Evolutionary conservation across 148 eudicot species (phyloP), one percentile per base, ranked within the genome.

Genomic region (Gaultheria prostrata): DNA sequence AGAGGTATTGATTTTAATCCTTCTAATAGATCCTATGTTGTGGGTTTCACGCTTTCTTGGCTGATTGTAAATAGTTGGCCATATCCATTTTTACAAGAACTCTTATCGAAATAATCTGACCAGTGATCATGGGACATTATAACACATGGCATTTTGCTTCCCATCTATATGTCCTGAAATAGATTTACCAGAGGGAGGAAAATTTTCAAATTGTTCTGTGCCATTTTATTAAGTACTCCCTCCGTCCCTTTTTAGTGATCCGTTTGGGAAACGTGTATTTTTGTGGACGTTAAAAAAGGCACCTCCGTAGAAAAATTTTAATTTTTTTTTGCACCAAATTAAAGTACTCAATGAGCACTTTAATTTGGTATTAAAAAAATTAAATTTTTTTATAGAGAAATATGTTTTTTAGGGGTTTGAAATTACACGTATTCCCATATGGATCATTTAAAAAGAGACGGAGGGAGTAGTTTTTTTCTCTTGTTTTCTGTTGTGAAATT

Each of bases 1-100:
- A 63, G 99, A 95, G 99, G 99, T 97, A 93, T 45, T 8, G 48
- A 69, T 85, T 54, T 51, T 21, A 39, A 45, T 65, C 56, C 77
- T 18, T 48, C 30, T 5, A 21, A n/a, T 63, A 30, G 24, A 20
- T 76, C 50, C 35, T 50, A 26, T 50, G 35, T 13, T 85, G 57
- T 4, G 2, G 17, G 61, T 12, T 48, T 8, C 51, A 45, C 70
- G 63, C 8, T 5, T 50, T 11, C 28, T 3, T 49, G 20, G 6
- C 8, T 26, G 32, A 80, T 33, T 59, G n/a, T 84, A 11, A 28
- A 67, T 67, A 17, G 72, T 78, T 70, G 32, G 39, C 80, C 51
- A 35, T 15, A 35, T 75, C 28, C 59, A 15, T 14, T 72, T 21
- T 72, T 63, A 35, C 53, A 74, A 56, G 67, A 39, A 76, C 7